These are phyloP conservation scores for Saccharomycopsis sp. DNA, from an alignment of 805 yeast genomes.

Conservation along the genomic window DNA sequence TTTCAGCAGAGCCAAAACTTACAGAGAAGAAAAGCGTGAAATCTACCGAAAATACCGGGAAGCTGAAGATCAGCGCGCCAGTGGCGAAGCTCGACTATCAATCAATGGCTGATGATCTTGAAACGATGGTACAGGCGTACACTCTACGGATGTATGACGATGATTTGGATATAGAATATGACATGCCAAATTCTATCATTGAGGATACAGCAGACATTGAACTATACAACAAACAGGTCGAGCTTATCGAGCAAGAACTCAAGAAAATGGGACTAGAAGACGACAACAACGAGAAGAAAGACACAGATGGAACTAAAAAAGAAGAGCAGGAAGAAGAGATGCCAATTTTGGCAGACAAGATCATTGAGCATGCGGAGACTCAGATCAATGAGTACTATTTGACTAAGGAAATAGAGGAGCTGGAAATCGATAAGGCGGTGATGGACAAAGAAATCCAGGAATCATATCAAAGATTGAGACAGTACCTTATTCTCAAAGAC, in stretches of 20 bases:
- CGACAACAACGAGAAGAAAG: constrained; percentile 16
- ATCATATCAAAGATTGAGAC: constrained; percentile 52
- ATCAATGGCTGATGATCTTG: constrained; percentile 36
- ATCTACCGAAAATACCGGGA: constrained; percentile 19
- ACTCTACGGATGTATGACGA: constrained; percentile 47
- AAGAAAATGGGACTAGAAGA: constrained; percentile 2
- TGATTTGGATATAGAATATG: constrained; percentile 43
- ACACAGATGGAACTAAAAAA: constrained; percentile 19
- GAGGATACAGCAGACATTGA: constrained; percentile 44
- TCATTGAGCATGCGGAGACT: constrained; percentile 34
- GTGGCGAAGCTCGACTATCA: constrained; percentile 28
- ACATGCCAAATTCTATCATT: constrained; percentile 33
- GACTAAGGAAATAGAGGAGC: background rate
- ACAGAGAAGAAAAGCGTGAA: constrained; percentile 9
- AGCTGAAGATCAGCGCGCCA: constrained; percentile 11
- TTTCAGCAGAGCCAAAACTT: background rate
- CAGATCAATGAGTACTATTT: background rate
- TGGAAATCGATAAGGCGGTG: constrained; percentile 9
- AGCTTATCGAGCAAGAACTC: constrained; percentile 26
- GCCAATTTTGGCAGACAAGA: constrained; percentile 35
- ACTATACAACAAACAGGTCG: constrained; percentile 37
- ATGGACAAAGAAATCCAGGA: constrained; percentile 42
- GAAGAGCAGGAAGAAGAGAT: constrained; percentile 30
- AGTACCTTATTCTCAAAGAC: constrained; percentile 39
- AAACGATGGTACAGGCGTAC: constrained; percentile 49